Conservation (phyloP, 2,329 filamentous ascomycete genomes). For the Arthrinium puccinioides region DNA sequence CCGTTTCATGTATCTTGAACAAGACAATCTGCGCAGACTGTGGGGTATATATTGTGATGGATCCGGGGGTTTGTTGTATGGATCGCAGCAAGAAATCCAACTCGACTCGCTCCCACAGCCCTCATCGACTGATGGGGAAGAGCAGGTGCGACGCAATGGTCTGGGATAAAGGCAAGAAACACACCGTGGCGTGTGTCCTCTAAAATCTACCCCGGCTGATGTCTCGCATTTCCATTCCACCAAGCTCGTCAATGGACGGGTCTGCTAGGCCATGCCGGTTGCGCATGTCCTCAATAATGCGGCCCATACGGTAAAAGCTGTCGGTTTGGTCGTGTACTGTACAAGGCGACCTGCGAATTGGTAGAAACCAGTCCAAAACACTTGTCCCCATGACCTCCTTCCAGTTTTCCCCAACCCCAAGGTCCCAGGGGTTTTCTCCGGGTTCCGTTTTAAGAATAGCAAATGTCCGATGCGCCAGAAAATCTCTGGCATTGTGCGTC, state of each 20-base stretch:
- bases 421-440: conserved; percentile 80
- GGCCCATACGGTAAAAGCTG: conserved; percentile 63
- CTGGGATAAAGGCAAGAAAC: neutral
- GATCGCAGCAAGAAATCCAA: no score
- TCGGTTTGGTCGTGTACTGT: conserved; percentile 56
- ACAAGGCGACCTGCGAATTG: conserved; percentile 68
- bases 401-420: conserved; percentile 65
- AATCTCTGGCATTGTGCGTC: conserved; percentile 28
- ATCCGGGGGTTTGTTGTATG: no score
- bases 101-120: no score
- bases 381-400: conserved; percentile 70
- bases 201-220: conserved; percentile 9
- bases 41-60: no score
- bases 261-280: conserved; percentile 28
- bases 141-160: no score
- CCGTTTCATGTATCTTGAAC: no score
- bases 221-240: conserved; percentile 22
- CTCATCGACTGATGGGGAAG: no score
- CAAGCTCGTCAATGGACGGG: conserved; percentile 12
- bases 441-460: conserved; percentile 67
- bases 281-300: conserved; percentile 50
- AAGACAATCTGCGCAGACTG: no score
- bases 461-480: conserved; percentile 57
- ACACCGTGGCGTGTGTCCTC: neutral
- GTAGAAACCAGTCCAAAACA: conserved; percentile 72